Evolutionary conservation across 169 alveolate genomes (phyloP), one percentile per base, ranked within the genome.

Genomic region (Plasmodium inui): DNA sequence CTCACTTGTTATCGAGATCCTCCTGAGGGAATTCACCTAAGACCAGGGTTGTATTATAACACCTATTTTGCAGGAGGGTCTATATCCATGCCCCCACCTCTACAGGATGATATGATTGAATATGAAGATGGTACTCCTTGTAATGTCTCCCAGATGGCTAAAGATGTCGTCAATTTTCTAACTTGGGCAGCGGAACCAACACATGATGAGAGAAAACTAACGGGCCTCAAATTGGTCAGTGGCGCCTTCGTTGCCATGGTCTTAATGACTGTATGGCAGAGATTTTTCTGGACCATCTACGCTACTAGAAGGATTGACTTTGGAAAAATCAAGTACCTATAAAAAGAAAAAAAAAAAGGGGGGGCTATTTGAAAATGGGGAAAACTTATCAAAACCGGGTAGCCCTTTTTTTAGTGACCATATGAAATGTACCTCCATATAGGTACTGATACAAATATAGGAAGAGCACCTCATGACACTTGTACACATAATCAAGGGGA

Each of bases 51-150:
- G 82, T 97, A 98, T 95, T 98, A 97, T 96, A 98, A 98, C 93
- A 99, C 98, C 32, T 98, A 98, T 96, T 98, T 98, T 98, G 98
- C 98, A 67, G 99, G 99, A 83, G 99, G 99, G 97, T 98, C 99
- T 73, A 98, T 98, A 86, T 99, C 99, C 70, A 98, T 98, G 99
- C 99, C 99, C 10, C 99, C 99, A 34, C 99, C 99, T 74, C 98
- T 98, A 44, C 98, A 97, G 96, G 99, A 98, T 93, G 99, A 99
- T 46, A 97, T 98, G 98, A 95, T 98, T 78, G 99, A 98, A 91
- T 98, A 97, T 93, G 99, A 98, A 78, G 99, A 98, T 95, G 99
- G 99, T 44, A 98, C 99, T 10, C 99, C 99, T 4, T 98, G 99
- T 53, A 98, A 99, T 34, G 98, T 99, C 32, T 99, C 99, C 8